Base-by-base conservation (phyloP, 2,329 filamentous ascomycete species). In the Clonostachys rosea region DNA sequence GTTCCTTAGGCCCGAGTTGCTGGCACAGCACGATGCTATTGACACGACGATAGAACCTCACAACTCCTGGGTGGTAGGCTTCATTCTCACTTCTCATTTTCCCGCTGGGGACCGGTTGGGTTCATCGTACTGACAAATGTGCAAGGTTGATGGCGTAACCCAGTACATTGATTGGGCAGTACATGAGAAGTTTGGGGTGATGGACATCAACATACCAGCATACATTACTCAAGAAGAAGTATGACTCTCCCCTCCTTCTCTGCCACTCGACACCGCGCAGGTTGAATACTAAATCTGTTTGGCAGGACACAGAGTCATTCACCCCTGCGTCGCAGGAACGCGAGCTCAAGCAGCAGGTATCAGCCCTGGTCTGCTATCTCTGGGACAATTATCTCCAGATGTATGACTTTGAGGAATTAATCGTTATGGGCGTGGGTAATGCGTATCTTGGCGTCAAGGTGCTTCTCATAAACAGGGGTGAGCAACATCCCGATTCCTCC, bases 331-430 rank as follows among this genome's bases (percentile, higher is more conserved):
- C 68, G 30, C 67, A 67, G 33, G 78, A 78, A 54, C 67, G 64
- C 45, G 66, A 65, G 2, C 60, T 82, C 8, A 76, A 86, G 51
- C 71, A 74, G 47, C 79, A 81, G 63, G 84, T 81, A 1, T 83
- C 87, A 51, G 84, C 92, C 50, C 71, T 96, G 11, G 82, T 92
- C 5, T 83, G 79, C 50, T 97, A 96, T 59, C 73, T 99, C 13
- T 99, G 94, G 94, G 91, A 96, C 57, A 99, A 99, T 61, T 96
- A 96, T 60, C 83, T 99, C 17, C 89, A 96, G 72, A 75, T 88
- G 34, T 84, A 84, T 44, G 69, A 86, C 3, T 75, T 79, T 0
- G 83, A 85, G 6, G 82, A 92, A 45, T 81, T 97, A 14, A 88
- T 95, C 60, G 74, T 99, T 18, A 76, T 99, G 60, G 92, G 94